A percentile compares a stretch with the other conserved stretches of the same genome.
Conservation (phyloP, 805 yeast genomes). For the Sugiyamaella marilandica region DNA sequence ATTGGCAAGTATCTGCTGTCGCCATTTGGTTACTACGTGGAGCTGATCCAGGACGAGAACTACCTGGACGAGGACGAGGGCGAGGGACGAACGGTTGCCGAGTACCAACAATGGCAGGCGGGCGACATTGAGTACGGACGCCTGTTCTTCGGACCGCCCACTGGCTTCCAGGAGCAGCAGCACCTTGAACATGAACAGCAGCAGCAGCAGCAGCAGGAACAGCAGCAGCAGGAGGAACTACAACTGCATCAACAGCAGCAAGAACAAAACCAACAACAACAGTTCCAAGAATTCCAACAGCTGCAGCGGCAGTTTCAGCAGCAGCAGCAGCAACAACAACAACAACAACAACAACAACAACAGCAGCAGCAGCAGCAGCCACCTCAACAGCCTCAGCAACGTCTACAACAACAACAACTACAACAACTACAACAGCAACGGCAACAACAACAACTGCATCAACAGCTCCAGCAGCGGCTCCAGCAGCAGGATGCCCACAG, state of each 20-base stretch:
- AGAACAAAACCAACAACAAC: neutral
- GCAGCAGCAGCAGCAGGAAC: neutral
- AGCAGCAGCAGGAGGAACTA: neutral
- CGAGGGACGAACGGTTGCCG: slow-evolving; percentile 79
- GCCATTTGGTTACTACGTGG: slow-evolving; percentile 90
- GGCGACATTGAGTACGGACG: slow-evolving; percentile 66
- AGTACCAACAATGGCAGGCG: slow-evolving; percentile 83
- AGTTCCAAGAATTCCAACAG: too few relatives aligned
- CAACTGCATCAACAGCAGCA: neutral
- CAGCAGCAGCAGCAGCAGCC: neutral
- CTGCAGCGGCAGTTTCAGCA: too few relatives aligned
- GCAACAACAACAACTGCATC: slow-evolving; percentile 1
- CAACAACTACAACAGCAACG: neutral
- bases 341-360: neutral
- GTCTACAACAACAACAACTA: too few relatives aligned
- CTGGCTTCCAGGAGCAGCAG: slow-evolving; percentile 8
- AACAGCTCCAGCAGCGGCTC: neutral
- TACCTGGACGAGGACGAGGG: slow-evolving; percentile 83
- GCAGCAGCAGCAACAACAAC: too few relatives aligned
- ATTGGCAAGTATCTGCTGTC: slow-evolving; percentile 67
- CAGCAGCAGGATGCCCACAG: neutral
- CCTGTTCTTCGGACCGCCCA: slow-evolving; percentile 71
- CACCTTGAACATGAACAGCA: neutral
- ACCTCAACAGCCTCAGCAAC: slow-evolving; percentile 1
- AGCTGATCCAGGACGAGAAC: slow-evolving; percentile 69